A percentile compares a stretch with the other conserved stretches of the same genome.
phyloP scores from a whole-genome alignment of 2,329 filamentous ascomycete species.

The Apiospora phragmitis region DNA sequence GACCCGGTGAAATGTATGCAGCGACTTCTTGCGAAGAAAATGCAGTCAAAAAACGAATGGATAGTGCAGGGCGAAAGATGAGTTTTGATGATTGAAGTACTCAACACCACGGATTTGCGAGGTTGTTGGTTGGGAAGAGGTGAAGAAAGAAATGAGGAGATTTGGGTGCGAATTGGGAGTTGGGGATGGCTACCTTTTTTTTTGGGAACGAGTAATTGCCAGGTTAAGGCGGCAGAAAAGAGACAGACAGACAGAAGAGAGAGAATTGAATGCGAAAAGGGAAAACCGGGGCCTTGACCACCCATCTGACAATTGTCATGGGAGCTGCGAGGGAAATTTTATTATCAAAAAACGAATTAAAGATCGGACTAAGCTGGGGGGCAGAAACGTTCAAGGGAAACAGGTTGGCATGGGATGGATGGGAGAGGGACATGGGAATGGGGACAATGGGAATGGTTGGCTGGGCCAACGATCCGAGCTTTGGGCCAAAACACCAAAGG shows the following conservation, averaged over 20 bases:
- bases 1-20: conserved; percentile 26
- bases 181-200: conserved; percentile 56
- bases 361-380: conserved; percentile 35
- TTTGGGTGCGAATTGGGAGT: conserved; percentile 38
- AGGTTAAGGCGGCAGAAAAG: conserved; percentile 38
- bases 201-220: conserved; percentile 43
- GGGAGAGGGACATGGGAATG: conserved; percentile 20
- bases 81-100: conserved; percentile 36
- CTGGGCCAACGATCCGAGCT: conserved; percentile 4
- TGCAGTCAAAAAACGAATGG: conserved; percentile 27
- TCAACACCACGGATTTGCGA: conserved; percentile 31
- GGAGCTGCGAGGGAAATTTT: conserved; percentile 40
- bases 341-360: conserved; percentile 38
- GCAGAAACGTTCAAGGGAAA: conserved; percentile 12
- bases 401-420: conserved; percentile 14
- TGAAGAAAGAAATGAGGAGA: conserved; percentile 28
- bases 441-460: conserved; percentile 19
- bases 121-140: conserved; percentile 27
- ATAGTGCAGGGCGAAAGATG: conserved; percentile 34
- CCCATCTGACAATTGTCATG: conserved; percentile 30
- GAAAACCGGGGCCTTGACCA: conserved; percentile 48
- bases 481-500: not conserved
- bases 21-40: conserved; percentile 24
- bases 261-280: conserved; percentile 23
- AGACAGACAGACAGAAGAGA: conserved; percentile 8